Evolutionary conservation across 352 stramenopile species (phyloP), one percentile per base, ranked within the genome.

Genomic region (Phytophthora aleatoria): DNA sequence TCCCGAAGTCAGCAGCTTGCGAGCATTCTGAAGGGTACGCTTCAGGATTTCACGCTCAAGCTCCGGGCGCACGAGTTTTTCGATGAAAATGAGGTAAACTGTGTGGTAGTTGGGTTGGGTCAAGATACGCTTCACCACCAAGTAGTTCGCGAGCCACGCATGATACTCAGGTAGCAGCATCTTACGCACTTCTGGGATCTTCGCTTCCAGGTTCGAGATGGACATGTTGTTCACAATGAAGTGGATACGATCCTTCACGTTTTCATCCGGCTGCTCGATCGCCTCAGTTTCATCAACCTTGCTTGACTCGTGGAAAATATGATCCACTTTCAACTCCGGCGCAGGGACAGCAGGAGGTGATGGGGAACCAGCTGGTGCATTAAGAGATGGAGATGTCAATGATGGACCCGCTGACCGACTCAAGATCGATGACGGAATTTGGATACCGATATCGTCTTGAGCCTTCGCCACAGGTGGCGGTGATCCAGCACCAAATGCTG

Each of bases 171-270:
- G 84, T 26, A 97, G 65, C 26, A 99, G 70, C 68, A 99, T 89
- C 39, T 98, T 95, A 45, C 93, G 96, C 38, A 99, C 83, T 61
- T 99, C 97, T 20, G 95, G 81, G 28, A 98, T 97, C 79, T 99
- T 99, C 28, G 83, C 83, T 50, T 99, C 95, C 20, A 99, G 77
- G 71, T 99, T 99, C 26, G 87, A 96, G 53, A 97, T 94, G 45
- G 97, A 98, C 73, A 99, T 95, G 73, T 99, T 99, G 81, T 99
- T 99, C 67, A 99, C 97, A 16, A 99, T 95, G 66, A 99, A 99
- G 73, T 99, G 96, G 63, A 99, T 97, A n/a, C 96, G 84, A 73
- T 99, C 97, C 55, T 98, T 87, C 47, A 99, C 69, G 20, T 61
- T 83, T 67, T 94, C 84, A 11, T 95, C 88, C 0, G 88, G 88